Percentiles rank a stretch among this genome's conserved stretches.
phyloP scores from a whole-genome alignment of 2,329 filamentous ascomycete genomes.

The Dryadomyces sulphureus region DNA sequence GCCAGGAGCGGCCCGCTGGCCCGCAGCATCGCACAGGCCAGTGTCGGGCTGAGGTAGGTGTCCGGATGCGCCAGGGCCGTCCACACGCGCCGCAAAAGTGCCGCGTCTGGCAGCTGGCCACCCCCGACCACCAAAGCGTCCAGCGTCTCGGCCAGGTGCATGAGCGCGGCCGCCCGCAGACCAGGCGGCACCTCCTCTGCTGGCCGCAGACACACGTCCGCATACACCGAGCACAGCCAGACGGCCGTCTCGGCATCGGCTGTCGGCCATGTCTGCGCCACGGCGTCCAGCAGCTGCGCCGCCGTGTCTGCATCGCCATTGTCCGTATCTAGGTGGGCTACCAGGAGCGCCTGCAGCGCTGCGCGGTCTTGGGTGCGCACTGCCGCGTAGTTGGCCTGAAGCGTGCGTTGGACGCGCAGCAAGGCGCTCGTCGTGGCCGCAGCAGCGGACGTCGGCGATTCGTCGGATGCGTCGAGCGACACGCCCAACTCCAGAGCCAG shows the following conservation, averaged over 20 bases:
- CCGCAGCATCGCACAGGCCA: slow-evolving; percentile 34
- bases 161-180: slow-evolving; percentile 30
- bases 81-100: slow-evolving; percentile 25
- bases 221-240: slow-evolving; percentile 27
- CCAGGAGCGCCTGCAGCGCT: slow-evolving; percentile 17
- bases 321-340: slow-evolving; percentile 17
- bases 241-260: slow-evolving; percentile 13
- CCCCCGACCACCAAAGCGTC: slow-evolving; percentile 15
- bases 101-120: slow-evolving; percentile 18
- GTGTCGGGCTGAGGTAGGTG: slow-evolving; percentile 26
- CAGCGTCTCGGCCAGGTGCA: slow-evolving; percentile 30
- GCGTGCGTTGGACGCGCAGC: slow-evolving; percentile 22
- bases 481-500: slow-evolving; percentile 1
- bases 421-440: slow-evolving; percentile 17
- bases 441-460: neutral
- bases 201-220: slow-evolving; percentile 22
- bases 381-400: slow-evolving; percentile 22
- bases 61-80: slow-evolving; percentile 11
- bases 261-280: slow-evolving; percentile 17
- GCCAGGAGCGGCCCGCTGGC: slow-evolving; percentile 33
- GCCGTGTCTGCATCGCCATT: slow-evolving; percentile 25
- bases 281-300: slow-evolving; percentile 24
- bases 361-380: slow-evolving; percentile 7
- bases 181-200: slow-evolving; percentile 22
- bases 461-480: neutral